These are phyloP conservation scores for Cyberlindnera subsufficiens DNA, from an alignment of 805 yeast species.

Conservation along the genomic window DNA sequence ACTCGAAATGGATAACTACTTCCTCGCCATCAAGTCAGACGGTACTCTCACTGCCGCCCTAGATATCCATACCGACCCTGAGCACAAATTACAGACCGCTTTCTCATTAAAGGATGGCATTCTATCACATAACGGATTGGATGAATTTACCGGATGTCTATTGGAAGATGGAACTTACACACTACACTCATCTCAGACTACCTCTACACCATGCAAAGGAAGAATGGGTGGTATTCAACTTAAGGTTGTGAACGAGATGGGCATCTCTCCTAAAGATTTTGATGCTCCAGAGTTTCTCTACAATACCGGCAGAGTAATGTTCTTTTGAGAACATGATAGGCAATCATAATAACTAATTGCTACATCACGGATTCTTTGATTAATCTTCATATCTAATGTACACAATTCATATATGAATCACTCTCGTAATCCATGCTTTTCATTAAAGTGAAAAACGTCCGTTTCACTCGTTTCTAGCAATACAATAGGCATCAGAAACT, in stretches of 20 bases:
- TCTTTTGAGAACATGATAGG: conserved; percentile 1
- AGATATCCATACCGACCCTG: not conserved
- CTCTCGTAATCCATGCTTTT: not conserved
- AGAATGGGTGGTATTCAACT: conserved; percentile 6
- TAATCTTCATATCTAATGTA: not conserved
- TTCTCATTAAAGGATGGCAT: conserved; percentile 18
- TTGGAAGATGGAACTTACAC: conserved; percentile 2
- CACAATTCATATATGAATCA: not conserved
- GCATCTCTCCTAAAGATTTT: conserved; percentile 7
- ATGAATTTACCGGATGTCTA: conserved; percentile 9
- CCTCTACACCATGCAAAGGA: conserved; percentile 3
- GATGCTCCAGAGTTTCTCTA: conserved; percentile 17
- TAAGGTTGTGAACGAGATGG: conserved; percentile 9
- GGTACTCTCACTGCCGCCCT: not conserved
- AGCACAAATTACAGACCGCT: conserved; percentile 1
- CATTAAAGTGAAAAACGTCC: not conserved
- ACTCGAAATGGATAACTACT: not conserved
- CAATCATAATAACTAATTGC: not conserved
- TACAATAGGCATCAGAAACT: conserved; percentile 81
- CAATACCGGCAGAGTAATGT: conserved; percentile 7
- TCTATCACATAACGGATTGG: conserved; percentile 6
- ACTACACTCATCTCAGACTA: conserved; percentile 4
- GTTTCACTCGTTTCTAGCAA: conserved; percentile 33
- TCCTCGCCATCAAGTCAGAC: no score
- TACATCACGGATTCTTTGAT: no score